Percentiles rank a stretch among this genome's conserved stretches.
phyloP scores from a whole-genome alignment of 2,329 filamentous ascomycete species.

The Clathrospora elynae region DNA sequence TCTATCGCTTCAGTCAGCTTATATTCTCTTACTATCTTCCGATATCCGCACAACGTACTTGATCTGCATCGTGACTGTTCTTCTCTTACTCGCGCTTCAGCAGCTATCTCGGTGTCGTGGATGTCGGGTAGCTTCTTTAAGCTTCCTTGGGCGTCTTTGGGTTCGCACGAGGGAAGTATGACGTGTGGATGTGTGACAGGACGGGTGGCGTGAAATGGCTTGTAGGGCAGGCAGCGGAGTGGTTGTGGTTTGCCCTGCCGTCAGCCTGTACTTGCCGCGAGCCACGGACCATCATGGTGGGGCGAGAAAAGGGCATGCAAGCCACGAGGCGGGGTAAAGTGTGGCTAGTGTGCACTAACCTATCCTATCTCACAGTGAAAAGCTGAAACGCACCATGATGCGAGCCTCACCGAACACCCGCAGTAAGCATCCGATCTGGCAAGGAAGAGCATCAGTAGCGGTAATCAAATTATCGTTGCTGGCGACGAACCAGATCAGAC shows the following conservation, averaged over 20 bases:
- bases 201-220: not conserved
- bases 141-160: not conserved
- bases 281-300: constrained; percentile 14
- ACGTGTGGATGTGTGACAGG: not conserved
- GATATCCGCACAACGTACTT: constrained; percentile 29
- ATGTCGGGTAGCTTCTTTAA: not conserved
- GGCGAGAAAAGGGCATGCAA: constrained; percentile 3
- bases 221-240: constrained; percentile 10
- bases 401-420: too few species aligned
- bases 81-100: constrained; percentile 2
- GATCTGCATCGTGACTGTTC: constrained; percentile 42
- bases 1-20: constrained; percentile 57
- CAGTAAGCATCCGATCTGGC: too few species aligned
- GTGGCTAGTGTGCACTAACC: constrained; percentile 10
- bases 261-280: constrained; percentile 14
- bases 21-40: not conserved
- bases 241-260: constrained; percentile 5
- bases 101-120: not conserved
- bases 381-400: too few species aligned
- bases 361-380: not conserved
- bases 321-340: constrained; percentile 14
- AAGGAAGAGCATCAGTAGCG: too few species aligned
- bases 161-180: not conserved
- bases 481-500: too few species aligned
- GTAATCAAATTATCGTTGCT: too few species aligned